Evolutionary conservation across 495 filamentous ascomycete genomes (phyloP), one percentile per base, ranked within the genome.

Genomic region (Hypoxylon crocopeplum): DNA sequence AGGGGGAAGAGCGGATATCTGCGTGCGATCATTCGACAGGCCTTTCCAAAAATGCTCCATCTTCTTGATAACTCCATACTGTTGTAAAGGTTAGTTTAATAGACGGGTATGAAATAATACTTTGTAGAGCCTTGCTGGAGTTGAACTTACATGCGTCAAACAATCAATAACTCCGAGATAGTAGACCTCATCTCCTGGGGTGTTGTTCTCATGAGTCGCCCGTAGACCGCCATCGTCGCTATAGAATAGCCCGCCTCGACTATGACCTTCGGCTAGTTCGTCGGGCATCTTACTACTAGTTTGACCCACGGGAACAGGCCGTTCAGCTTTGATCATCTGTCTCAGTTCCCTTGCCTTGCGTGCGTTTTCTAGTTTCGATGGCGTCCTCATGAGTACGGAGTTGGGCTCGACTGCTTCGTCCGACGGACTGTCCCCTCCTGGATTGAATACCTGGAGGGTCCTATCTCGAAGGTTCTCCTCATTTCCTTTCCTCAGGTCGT

Each of bases 161-260:
- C 93, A 98, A 72, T 98, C 95, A 69, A 98, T 98, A 58, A 99
- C 94, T 8, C 94, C 94, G 5, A 99, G 82, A 69, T 98, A 99
- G 66, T 98, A 99, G 25, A 99, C 92, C 74, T 96, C 91, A 49
- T 97, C 92, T 1, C 86, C 93, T 6, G 89, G 84, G 20, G 79
- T 73, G 57, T 94, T 87, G 74, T 94, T 87, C 72, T 97, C 92
- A 67, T 96, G 93, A 6, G 94, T 98, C 5, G 94, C 95, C 59
- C 87, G 81, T 71, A 97, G 92, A 2, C 94, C 94, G 47, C 94
- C 94, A 72, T 98, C 93, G 47, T 86, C 84, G 71, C 97, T 97
- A 71, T 97, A 98, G 61, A 90, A 82, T 57, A 82, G 78, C 3
- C 83, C 80, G 6, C 68, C 67, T 27, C 79, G 75, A 30, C 55